Base-by-base conservation (phyloP, 2,329 filamentous ascomycete genomes). In the Arthroderma sp. region DNA sequence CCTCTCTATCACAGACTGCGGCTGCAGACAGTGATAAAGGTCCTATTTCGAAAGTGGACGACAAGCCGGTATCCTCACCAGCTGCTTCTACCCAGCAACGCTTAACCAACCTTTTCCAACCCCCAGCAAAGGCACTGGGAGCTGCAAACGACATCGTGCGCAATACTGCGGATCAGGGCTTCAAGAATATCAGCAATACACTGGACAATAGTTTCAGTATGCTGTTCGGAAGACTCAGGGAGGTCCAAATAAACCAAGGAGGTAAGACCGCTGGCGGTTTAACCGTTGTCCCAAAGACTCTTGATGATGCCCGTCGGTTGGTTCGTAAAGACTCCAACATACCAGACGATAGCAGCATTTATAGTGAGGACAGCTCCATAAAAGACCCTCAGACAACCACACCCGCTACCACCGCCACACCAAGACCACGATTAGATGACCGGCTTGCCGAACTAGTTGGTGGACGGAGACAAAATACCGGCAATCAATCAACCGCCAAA, bases 201-300 rank as follows among this genome's bases (percentile, higher is more conserved):
- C 70, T 96, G 3, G 88, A 89, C 48, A 87, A 85, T 56, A 95
- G 87, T 59, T 93, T 95, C 66, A 91, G 87, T 48, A 94, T 96
- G 60, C 69, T 98, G 27, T 78, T 98, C 44, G 89, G 89, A 10
- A 85, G 87, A 53, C 71, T 95, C 15, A 85, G 83, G 49, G 87
- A 94, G 48, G 52, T 66, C 40, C 64, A 67, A 42, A 60, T 72
- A 44, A 79, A 53, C 66, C 77, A 61, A 57, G 63, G 50, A 56
- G 58, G 58, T 61, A 72, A 53, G 55, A 58, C 63, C 1, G 63
- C 65, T 29, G 61, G 65, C 4, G 63, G 73, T 10, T 72, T 79
- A 2, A 65, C 78, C 5, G 58, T 72, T 36, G 73, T 94, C 0
- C 91, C 91, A 1, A 89, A 85, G 56, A 98, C 91, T 1, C 70